Evolutionary conservation across 129 eudicot species (phyloP).

Genomic region (Lonicera japonica): DNA sequence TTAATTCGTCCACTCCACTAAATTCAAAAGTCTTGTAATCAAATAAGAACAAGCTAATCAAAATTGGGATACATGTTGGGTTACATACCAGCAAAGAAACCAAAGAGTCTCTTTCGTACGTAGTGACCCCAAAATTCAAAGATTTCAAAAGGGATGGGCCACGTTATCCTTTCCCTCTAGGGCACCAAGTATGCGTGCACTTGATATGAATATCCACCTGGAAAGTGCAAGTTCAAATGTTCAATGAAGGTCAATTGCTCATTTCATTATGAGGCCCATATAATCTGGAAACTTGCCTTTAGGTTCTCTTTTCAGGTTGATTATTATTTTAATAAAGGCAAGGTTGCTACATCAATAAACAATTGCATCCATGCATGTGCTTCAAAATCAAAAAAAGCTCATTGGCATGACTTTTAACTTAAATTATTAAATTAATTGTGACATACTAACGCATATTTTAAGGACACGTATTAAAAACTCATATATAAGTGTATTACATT

Average conservation of each 20-base stretch:
- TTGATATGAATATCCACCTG: constrained; percentile 25
- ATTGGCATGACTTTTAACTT: too few relatives aligned
- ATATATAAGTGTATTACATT: too few relatives aligned
- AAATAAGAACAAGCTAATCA: too few relatives aligned
- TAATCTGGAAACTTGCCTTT: constrained; percentile 7
- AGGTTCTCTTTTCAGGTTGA: not conserved
- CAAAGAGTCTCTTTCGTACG: not conserved
- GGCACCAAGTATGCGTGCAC: constrained; percentile 1
- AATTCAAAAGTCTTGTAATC: too few relatives aligned
- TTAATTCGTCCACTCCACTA: too few relatives aligned
- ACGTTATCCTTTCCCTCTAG: not conserved
- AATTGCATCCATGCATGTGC: not conserved
- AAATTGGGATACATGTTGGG: not conserved
- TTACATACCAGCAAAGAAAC: not conserved
- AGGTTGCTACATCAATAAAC: not conserved
- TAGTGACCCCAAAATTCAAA: not conserved
- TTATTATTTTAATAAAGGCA: not conserved
- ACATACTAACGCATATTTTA: too few relatives aligned
- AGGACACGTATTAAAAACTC: too few relatives aligned
- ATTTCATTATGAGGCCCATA: constrained; percentile 32
- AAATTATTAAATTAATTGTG: too few relatives aligned
- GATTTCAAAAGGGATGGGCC: too few relatives aligned
- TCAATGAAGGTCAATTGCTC: constrained; percentile 2
- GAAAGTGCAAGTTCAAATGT: constrained; percentile 10
- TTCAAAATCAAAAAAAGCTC: not conserved